phyloP scores from a whole-genome alignment of 208 protist species.

The Leishmania turanica region DNA sequence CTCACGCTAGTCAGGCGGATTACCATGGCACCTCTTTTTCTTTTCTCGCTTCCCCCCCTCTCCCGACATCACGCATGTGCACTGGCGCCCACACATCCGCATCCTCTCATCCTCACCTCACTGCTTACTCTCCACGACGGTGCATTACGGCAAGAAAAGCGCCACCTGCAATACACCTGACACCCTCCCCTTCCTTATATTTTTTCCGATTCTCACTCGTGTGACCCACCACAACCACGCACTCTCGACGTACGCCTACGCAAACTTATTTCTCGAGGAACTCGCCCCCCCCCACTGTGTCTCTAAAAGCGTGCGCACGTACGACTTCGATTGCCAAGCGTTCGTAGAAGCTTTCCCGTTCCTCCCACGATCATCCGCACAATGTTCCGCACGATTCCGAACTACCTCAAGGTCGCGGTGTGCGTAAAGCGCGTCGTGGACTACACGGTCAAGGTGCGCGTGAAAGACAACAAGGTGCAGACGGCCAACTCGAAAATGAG shows the following conservation, averaged over 20 bases:
- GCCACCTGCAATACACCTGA: not conserved
- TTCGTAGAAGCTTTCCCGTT: not conserved
- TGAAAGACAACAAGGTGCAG: constrained; percentile 96
- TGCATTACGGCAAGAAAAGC: not conserved
- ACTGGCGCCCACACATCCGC: not conserved
- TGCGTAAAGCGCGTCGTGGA: constrained; percentile 98
- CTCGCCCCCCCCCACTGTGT: not conserved
- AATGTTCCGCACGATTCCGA: constrained; percentile 58
- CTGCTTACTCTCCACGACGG: not conserved
- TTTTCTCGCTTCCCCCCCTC: not conserved
- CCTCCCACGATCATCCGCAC: not conserved
- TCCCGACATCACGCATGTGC: not conserved
- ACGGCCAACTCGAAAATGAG: constrained; percentile 95
- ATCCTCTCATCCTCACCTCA: not conserved
- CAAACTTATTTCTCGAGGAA: not conserved
- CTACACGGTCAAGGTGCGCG: constrained; percentile 96
- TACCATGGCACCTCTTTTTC: not conserved
- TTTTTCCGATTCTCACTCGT: not conserved
- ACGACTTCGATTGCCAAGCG: not conserved
- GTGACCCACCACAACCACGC: not conserved
- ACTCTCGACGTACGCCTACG: not conserved
- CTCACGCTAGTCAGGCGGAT: not conserved
- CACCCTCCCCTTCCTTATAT: not conserved
- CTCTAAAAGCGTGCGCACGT: not conserved
- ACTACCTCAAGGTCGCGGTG: constrained; percentile 91